These are phyloP conservation scores for Fusarium falciforme DNA, from an alignment of 2,329 filamentous ascomycete species.

Conservation along the genomic window DNA sequence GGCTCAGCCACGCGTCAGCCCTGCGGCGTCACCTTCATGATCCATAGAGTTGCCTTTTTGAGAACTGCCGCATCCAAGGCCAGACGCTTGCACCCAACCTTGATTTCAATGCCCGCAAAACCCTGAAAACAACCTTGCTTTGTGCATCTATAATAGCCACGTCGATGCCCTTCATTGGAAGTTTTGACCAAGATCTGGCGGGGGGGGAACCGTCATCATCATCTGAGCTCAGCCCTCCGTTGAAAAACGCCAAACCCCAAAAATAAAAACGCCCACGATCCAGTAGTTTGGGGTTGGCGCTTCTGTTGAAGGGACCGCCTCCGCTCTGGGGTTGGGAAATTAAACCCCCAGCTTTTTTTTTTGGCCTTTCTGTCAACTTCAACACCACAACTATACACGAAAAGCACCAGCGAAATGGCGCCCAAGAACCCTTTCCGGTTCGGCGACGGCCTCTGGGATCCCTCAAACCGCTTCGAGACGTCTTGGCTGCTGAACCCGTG, in stretches of 20 bases:
- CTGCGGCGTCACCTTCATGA: neutral
- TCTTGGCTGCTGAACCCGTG: conserved; percentile 82
- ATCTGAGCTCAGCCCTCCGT: neutral
- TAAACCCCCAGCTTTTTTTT: neutral
- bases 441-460: conserved; percentile 60
- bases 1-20: neutral
- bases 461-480: conserved; percentile 77
- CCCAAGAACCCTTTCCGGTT: conserved; percentile 52
- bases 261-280: neutral
- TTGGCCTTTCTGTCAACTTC: neutral
- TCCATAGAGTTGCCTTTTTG: neutral
- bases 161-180: neutral
- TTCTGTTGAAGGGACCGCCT: neutral
- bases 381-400: neutral
- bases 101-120: neutral
- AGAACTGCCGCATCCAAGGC: neutral
- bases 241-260: neutral
- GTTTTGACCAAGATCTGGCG: neutral
- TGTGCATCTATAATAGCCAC: neutral
- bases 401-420: conserved; percentile 27
- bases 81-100: neutral
- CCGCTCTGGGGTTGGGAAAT: neutral
- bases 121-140: neutral
- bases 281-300: neutral
- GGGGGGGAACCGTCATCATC: neutral